Evolutionary conservation across 1,284 basidiomycete genomes (phyloP).

Genomic region (Ceratobasidium sp.): DNA sequence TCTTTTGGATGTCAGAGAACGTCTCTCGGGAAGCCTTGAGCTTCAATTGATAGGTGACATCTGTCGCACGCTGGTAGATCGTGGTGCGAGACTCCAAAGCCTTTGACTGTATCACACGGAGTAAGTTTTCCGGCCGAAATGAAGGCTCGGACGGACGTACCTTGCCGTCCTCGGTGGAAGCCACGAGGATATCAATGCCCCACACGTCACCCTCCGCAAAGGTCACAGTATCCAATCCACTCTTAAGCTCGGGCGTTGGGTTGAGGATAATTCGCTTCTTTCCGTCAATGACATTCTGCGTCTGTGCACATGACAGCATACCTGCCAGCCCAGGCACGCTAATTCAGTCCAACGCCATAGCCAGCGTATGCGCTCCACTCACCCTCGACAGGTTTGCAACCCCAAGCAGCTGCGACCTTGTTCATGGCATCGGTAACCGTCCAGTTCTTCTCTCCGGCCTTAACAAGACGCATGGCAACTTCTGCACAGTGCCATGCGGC

Average conservation of each 20-base stretch:
- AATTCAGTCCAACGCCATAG: not conserved
- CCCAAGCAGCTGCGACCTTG: slow-evolving; percentile 75
- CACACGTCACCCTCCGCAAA: slow-evolving; percentile 97
- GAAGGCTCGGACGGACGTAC: slow-evolving; percentile 51
- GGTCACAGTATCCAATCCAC: slow-evolving; percentile 81
- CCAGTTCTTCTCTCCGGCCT: slow-evolving; percentile 94
- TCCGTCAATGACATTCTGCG: slow-evolving; percentile 93
- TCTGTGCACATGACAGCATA: slow-evolving; percentile 91
- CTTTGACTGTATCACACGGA: slow-evolving; percentile 34
- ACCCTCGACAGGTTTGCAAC: slow-evolving; percentile 91
- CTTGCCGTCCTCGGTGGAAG: slow-evolving; percentile 89
- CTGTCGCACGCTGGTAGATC: slow-evolving; percentile 89
- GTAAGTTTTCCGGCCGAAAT: not conserved
- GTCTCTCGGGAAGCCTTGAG: slow-evolving; percentile 96
- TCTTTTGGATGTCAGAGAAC: slow-evolving; percentile 97
- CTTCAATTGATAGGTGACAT: slow-evolving; percentile 94
- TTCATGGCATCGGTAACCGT: slow-evolving; percentile 87
- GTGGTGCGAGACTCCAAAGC: slow-evolving; percentile 88
- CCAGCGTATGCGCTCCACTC: slow-evolving; percentile 46
- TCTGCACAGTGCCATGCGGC: slow-evolving; percentile 95
- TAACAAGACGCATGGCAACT: slow-evolving; percentile 84
- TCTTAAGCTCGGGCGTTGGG: slow-evolving; percentile 81
- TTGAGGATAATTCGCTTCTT: slow-evolving; percentile 96
- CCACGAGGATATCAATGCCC: slow-evolving; percentile 92
- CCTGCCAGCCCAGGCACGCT: slow-evolving; percentile 54